Evolutionary conservation across 805 yeast genomes (phyloP).

Genomic region (Sugiyamaella americana): DNA sequence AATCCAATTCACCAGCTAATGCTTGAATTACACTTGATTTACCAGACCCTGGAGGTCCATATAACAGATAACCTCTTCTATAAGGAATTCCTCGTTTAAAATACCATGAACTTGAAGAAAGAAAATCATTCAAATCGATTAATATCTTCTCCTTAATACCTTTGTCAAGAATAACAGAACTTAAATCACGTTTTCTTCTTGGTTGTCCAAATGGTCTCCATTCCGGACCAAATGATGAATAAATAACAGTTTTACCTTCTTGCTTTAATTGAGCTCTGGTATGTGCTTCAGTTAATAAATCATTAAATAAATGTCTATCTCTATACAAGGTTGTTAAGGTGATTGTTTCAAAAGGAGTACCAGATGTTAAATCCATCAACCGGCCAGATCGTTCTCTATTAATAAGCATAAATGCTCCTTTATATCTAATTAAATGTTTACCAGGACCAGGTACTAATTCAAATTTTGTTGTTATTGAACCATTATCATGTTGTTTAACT

Average conservation of each 20-base stretch:
- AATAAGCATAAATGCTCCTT: slow-evolving; percentile 82
- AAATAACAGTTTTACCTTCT: slow-evolving; percentile 91
- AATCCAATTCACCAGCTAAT: slow-evolving; percentile 91
- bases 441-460: slow-evolving; percentile 97
- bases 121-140: slow-evolving; percentile 71
- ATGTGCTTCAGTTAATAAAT: slow-evolving; percentile 78
- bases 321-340: slow-evolving; percentile 83
- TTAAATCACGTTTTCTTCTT: slow-evolving; percentile 73
- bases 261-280: slow-evolving; percentile 69
- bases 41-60: slow-evolving; percentile 98
- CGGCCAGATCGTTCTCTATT: slow-evolving; percentile 88
- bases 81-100: slow-evolving; percentile 96
- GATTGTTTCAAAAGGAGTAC: slow-evolving; percentile 95
- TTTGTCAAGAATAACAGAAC: slow-evolving; percentile 77
- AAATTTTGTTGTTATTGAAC: slow-evolving; percentile 80
- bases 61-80: slow-evolving; percentile 85
- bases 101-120: slow-evolving; percentile 82
- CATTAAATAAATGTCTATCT: slow-evolving; percentile 64
- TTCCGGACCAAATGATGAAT: slow-evolving; percentile 95
- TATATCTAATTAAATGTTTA: slow-evolving; percentile 76
- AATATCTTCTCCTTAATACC: slow-evolving; percentile 64
- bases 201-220: slow-evolving; percentile 99
- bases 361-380: slow-evolving; percentile 79
- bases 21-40: slow-evolving; percentile 96
- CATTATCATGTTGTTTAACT: slow-evolving; percentile 85